Evolutionary conservation across 192 early-diverging fungal genomes (phyloP).

Genomic region (Backusella circina): DNA sequence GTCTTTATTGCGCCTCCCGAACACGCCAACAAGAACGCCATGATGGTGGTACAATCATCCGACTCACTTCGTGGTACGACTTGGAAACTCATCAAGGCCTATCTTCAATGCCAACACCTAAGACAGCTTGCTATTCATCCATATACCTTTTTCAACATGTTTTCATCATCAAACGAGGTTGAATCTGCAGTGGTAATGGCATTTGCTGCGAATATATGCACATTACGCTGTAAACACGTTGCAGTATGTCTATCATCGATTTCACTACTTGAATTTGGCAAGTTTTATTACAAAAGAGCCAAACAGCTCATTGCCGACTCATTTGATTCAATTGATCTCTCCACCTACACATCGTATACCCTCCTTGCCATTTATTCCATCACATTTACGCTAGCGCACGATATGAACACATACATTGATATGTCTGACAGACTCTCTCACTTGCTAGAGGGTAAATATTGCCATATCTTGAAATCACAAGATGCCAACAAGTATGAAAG

Average conservation of each 20-base stretch:
- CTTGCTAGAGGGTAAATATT: background rate
- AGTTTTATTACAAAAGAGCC: constrained; percentile 7
- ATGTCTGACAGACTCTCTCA: background rate
- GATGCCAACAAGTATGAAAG: background rate
- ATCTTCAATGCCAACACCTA: constrained; percentile 5
- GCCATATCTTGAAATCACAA: background rate
- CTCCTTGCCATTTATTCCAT: background rate
- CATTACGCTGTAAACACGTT: constrained; percentile 9
- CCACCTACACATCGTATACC: background rate
- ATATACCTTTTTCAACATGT: background rate
- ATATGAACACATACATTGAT: background rate
- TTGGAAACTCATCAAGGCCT: background rate
- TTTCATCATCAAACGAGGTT: background rate
- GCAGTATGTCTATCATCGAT: background rate
- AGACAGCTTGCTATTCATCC: constrained; percentile 12
- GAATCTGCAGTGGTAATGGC: background rate
- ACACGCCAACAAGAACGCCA: background rate
- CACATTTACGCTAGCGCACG: background rate
- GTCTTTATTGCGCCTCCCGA: background rate
- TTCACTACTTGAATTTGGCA: background rate
- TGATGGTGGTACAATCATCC: background rate
- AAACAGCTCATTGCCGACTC: background rate
- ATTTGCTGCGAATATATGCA: constrained; percentile 4
- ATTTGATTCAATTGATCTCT: background rate
- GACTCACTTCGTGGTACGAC: background rate